Percentiles rank a stretch among this genome's conserved stretches.
These are phyloP conservation scores for Vicia villosa DNA, from an alignment of 306 rosid genomes.

Conservation along the genomic window DNA sequence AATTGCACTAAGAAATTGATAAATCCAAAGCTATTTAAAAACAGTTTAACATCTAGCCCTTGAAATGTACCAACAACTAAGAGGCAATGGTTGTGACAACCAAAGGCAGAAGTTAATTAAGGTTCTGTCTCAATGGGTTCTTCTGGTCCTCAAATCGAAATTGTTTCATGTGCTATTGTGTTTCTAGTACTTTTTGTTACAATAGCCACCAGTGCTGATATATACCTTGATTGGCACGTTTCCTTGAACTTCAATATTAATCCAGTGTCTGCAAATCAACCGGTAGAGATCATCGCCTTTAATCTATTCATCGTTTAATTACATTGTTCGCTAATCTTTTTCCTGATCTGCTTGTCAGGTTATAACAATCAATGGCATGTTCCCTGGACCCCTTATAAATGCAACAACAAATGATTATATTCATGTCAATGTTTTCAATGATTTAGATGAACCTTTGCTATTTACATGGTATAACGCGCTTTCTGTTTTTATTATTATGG, in stretches of 20 bases:
- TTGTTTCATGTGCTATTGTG: conserved; percentile 17
- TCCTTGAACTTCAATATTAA: conserved; percentile 32
- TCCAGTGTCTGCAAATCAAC: conserved; percentile 51
- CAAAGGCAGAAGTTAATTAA: conserved; percentile 18
- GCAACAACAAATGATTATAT: conserved; percentile 67
- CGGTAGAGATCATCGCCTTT: conserved; percentile 36
- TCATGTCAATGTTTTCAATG: conserved; percentile 66
- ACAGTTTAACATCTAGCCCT: neutral
- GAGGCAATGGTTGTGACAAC: neutral
- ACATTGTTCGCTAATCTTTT: conserved; percentile 7
- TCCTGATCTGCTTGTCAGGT: conserved; percentile 49
- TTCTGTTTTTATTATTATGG: neutral
- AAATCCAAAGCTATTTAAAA: conserved; percentile 29
- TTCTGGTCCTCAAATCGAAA: conserved; percentile 7
- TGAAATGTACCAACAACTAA: neutral
- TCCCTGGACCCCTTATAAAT: conserved; percentile 86
- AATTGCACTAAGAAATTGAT: neutral
- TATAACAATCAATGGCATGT: conserved; percentile 73
- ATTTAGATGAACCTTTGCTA: conserved; percentile 69
- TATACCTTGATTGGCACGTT: conserved; percentile 64
- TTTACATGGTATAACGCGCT: conserved; percentile 62
- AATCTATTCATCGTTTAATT: neutral
- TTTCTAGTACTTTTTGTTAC: conserved; percentile 29
- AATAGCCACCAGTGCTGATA: conserved; percentile 37
- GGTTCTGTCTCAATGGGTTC: conserved; percentile 39